Conservation (phyloP, 169 alveolate species). For the Amoebophrya sp. region DNA sequence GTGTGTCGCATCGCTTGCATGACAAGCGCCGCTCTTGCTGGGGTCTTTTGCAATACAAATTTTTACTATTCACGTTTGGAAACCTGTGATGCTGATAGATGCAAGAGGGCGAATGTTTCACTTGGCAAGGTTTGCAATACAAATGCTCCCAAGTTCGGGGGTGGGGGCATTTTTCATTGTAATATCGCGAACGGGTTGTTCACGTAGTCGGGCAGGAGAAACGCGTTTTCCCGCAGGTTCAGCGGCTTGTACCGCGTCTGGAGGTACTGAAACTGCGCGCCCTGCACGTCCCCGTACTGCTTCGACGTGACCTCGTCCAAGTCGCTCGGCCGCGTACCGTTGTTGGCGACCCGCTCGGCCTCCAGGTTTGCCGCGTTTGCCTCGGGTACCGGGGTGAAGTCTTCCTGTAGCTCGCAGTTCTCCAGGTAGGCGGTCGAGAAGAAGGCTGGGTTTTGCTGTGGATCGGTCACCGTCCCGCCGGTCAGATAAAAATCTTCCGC, state of each 20-base stretch:
- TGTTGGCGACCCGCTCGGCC: background rate
- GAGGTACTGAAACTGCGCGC: background rate
- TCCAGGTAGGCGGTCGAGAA: background rate
- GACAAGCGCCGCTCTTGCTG: too few species aligned
- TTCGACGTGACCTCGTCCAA: background rate
- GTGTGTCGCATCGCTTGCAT: too few species aligned
- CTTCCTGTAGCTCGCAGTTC: background rate
- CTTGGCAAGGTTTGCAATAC: too few species aligned
- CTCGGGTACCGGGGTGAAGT: background rate
- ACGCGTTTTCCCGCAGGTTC: background rate
- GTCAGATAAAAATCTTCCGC: background rate
- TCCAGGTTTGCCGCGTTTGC: background rate
- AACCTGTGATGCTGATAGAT: too few species aligned
- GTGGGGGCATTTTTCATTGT: too few species aligned
- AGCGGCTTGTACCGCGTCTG: background rate
- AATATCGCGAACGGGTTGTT: constrained; percentile 21
- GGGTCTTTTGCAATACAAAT: too few species aligned
- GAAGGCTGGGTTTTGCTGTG: background rate
- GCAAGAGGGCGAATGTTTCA: too few species aligned
- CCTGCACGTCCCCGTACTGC: background rate
- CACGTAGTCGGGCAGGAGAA: background rate
- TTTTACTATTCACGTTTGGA: too few species aligned
- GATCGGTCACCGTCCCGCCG: background rate
- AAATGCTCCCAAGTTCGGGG: too few species aligned
- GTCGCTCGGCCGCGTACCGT: background rate